Conservation (phyloP, 2,329 filamentous ascomycete genomes). For the Teratosphaeria epicoccoides region DNA sequence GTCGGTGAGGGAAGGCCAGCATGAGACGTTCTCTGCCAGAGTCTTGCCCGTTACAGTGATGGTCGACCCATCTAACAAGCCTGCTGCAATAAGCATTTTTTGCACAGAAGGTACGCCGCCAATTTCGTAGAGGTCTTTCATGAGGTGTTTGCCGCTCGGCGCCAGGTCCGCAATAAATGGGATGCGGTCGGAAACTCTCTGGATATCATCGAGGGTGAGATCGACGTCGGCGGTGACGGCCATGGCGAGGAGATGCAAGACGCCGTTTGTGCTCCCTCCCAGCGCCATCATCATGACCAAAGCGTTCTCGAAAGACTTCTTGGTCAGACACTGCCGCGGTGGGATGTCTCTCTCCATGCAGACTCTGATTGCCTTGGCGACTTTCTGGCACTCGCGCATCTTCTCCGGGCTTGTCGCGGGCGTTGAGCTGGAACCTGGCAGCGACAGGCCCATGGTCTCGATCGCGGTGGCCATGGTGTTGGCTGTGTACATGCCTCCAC, state of each 20-base stretch:
- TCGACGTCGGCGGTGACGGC: slow-evolving; percentile 71
- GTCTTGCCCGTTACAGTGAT: slow-evolving; percentile 78
- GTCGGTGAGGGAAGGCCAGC: slow-evolving; percentile 60
- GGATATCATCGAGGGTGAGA: slow-evolving; percentile 71
- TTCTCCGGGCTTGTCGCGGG: slow-evolving; percentile 74
- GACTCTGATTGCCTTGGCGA: slow-evolving; percentile 62
- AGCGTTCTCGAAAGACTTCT: slow-evolving; percentile 74
- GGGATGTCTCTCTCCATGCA: slow-evolving; percentile 77
- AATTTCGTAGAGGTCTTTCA: slow-evolving; percentile 78
- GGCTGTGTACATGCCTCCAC: slow-evolving; percentile 88
- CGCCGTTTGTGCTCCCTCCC: slow-evolving; percentile 82
- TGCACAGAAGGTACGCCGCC: slow-evolving; percentile 78
- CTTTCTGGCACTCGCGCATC: slow-evolving; percentile 74
- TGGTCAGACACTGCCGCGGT: slow-evolving; percentile 69
- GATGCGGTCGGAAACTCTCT: slow-evolving; percentile 69
- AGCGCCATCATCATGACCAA: slow-evolving; percentile 83
- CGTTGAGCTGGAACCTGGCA: slow-evolving; percentile 75
- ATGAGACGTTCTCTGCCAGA: slow-evolving; percentile 67
- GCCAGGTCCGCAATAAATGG: slow-evolving; percentile 80
- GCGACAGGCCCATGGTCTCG: slow-evolving; percentile 73
- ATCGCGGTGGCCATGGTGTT: slow-evolving; percentile 90
- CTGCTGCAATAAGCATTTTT: slow-evolving; percentile 69
- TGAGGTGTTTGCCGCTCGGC: slow-evolving; percentile 72
- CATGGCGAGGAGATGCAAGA: slow-evolving; percentile 84
- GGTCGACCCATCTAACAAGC: slow-evolving; percentile 65